Evolutionary conservation across 2,329 filamentous ascomycete species (phyloP).

Genomic region (Penicillium sp.): DNA sequence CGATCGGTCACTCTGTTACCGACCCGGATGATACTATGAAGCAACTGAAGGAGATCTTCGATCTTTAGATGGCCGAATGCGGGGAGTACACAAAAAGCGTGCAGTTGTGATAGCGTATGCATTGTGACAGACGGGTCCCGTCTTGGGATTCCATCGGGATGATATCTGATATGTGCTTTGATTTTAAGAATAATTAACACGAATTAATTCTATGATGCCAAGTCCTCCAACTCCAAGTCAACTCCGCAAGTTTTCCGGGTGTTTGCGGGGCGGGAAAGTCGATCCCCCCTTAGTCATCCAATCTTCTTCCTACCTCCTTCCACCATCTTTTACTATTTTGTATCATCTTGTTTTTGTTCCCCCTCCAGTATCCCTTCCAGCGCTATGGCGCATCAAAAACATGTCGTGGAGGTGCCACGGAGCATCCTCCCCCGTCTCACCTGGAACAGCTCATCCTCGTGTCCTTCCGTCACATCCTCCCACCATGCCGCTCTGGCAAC

Average conservation of each 20-base stretch:
- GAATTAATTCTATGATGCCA: constrained; percentile 7
- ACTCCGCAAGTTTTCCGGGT: constrained; percentile 16
- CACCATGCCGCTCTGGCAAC: constrained; percentile 31
- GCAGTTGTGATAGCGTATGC: constrained; percentile 24
- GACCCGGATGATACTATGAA: constrained; percentile 80
- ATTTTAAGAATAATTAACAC: constrained; percentile 7
- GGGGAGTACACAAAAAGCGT: neutral
- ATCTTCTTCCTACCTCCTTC: constrained; percentile 2
- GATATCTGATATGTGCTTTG: too few relatives aligned
- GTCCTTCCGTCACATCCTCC: constrained; percentile 34
- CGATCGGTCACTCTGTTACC: constrained; percentile 81
- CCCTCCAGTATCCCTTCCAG: neutral
- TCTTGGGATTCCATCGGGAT: too few relatives aligned
- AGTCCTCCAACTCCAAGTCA: neutral
- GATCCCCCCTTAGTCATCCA: constrained; percentile 19
- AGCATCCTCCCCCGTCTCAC: constrained; percentile 48
- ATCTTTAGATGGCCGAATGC: constrained; percentile 51
- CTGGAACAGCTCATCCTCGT: constrained; percentile 44
- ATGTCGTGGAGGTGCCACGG: constrained; percentile 48
- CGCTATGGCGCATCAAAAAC: constrained; percentile 47
- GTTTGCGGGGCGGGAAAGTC: constrained; percentile 12
- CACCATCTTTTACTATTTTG: neutral
- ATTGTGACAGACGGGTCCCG: constrained; percentile 7
- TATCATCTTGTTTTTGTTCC: too few relatives aligned
- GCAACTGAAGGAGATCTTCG: constrained; percentile 80